Evolutionary conservation across 176 grass and related monocot species (phyloP), one percentile per base, ranked within the genome.

Genomic region (Coix lacrymajobi): DNA sequence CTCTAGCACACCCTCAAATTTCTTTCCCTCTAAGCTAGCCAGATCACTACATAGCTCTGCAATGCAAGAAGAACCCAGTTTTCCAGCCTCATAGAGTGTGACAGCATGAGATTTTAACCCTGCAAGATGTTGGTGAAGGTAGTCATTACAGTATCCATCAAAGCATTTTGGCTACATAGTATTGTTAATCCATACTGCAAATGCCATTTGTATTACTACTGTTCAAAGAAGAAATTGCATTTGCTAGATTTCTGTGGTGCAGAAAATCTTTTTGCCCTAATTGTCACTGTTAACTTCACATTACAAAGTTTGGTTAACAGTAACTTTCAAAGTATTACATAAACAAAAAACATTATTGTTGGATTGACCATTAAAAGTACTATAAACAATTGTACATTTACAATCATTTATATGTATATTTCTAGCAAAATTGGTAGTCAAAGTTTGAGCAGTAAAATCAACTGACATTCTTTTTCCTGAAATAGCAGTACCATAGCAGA

Each of bases 81-180:
- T 98, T 91, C 96, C 96, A 76, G 96, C 96, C 84, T 98, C 96
- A 24, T 98, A 98, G 28, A 98, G 93, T 62, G 92, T 98, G 65
- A 98, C 96, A 80, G 96, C 96, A 88, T 95, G 96, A 82, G 92
- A 95, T 82, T 98, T 98, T 81, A 98, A 81, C 88, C 96, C 96
- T 98, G 89, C 85, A 90, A 30, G 67, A 71, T 24, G 67, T 85
- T 81, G 73, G 33, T 56, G 79, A 77, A 85, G 71, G 31, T 81
- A 43, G 43, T 75, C 7, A 57, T 24, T 63, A 48, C 19, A 70
- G 13, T 65, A 72, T 48, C 20, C 60, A 82, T 74, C 20, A 30
- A 71, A 14, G 46, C 40, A 82, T 70, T 52, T 51, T 31, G 31
- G 70, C 26, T 75, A 83, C 16, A 33, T 29, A 87, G 32, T 45